Evolutionary conservation across 2,329 filamentous ascomycete genomes (phyloP).

Genomic region (Plectosphaerella sp.): DNA sequence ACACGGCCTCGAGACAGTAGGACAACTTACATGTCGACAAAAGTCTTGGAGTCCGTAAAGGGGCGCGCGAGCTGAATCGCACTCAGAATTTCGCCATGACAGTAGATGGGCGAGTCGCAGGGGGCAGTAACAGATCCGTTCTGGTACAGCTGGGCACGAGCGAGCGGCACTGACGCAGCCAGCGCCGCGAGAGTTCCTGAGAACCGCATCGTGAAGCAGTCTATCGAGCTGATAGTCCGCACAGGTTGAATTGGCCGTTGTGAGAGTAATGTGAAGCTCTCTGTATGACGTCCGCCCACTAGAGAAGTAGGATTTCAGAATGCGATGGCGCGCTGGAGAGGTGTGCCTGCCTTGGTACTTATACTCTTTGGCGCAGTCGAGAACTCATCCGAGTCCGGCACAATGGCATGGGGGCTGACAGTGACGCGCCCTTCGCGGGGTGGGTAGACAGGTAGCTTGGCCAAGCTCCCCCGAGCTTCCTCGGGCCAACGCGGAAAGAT

Average conservation of each 20-base stretch:
- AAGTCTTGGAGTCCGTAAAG: conserved; percentile 66
- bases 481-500: background rate
- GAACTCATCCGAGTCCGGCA: no score
- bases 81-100: conserved; percentile 58
- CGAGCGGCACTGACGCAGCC: conserved; percentile 15
- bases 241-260: no score
- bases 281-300: no score
- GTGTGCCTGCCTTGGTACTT: no score
- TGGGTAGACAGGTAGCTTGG: background rate
- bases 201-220: background rate
- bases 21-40: conserved; percentile 58
- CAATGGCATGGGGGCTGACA: background rate
- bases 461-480: background rate
- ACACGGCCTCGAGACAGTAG: background rate
- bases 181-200: conserved; percentile 4
- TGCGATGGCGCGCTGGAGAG: no score
- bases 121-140: conserved; percentile 59
- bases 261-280: no score
- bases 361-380: no score
- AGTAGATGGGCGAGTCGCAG: conserved; percentile 65
- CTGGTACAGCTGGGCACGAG: conserved; percentile 43
- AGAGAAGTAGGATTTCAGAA: no score
- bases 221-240: no score
- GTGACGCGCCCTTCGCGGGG: background rate
- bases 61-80: conserved; percentile 59